Evolutionary conservation across 2,329 filamentous ascomycete species (phyloP).

Genomic region (Fusarium verrucosum): DNA sequence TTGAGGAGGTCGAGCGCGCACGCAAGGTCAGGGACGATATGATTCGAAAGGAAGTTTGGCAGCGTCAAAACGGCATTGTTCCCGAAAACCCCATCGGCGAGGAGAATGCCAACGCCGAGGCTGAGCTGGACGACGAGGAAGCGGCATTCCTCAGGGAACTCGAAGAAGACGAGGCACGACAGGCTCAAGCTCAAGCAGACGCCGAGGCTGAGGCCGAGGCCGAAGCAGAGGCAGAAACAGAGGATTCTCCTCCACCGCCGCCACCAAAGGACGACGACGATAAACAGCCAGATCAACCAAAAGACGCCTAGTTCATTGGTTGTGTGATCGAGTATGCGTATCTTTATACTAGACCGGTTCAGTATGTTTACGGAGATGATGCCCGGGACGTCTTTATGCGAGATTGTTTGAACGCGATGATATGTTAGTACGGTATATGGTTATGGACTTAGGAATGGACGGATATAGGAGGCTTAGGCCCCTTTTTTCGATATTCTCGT

Average conservation of each 20-base stretch:
- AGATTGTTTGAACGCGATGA: slow-evolving; percentile 28
- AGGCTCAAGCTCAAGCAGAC: slow-evolving; percentile 5
- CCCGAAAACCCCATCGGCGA: slow-evolving; percentile 56
- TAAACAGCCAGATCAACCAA: slow-evolving; percentile 28
- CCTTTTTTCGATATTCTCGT: slow-evolving; percentile 31
- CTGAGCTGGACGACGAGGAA: slow-evolving; percentile 20
- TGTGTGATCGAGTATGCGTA: slow-evolving; percentile 2
- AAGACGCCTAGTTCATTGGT: slow-evolving; percentile 25
- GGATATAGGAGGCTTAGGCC: slow-evolving; percentile 17
- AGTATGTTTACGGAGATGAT: slow-evolving; percentile 35
- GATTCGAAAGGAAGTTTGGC: slow-evolving; percentile 82
- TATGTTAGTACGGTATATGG: slow-evolving; percentile 19
- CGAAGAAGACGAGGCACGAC: slow-evolving; percentile 4
- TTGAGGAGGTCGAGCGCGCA: slow-evolving; percentile 90
- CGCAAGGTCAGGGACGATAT: slow-evolving; percentile 87
- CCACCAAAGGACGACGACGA: slow-evolving; percentile 36
- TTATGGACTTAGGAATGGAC: slow-evolving; percentile 9
- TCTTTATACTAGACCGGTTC: slow-evolving; percentile 8
- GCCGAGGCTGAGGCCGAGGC: slow-evolving; percentile 1
- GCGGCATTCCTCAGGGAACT: slow-evolving; percentile 23
- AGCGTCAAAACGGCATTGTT: slow-evolving; percentile 68
- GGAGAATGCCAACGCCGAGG: slow-evolving; percentile 43
- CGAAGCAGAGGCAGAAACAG: not conserved
- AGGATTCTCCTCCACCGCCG: slow-evolving; percentile 14
- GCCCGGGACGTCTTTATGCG: slow-evolving; percentile 33